A percentile compares a stretch with the other conserved stretches of the same genome.
Conservation (phyloP, 2,329 filamentous ascomycete species). For the Clarireedia paspali region DNA sequence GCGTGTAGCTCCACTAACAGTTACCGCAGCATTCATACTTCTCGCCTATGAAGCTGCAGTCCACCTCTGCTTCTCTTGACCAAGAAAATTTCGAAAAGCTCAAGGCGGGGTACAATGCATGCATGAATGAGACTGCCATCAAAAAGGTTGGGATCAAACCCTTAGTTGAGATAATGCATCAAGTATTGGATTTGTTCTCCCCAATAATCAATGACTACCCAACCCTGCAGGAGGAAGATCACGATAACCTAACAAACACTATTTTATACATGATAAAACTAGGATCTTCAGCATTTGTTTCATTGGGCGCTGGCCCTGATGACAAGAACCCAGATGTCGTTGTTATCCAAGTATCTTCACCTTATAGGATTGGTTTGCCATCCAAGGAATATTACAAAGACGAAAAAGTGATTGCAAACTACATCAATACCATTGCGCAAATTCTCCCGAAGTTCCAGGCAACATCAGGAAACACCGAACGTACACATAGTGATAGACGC, state of each 20-base stretch:
- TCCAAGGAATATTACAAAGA: constrained; percentile 55
- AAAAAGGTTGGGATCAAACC: constrained; percentile 48
- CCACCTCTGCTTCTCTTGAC: constrained; percentile 38
- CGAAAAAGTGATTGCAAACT: constrained; percentile 42
- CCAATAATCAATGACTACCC: constrained; percentile 10
- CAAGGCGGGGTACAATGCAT: constrained; percentile 56
- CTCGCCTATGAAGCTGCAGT: constrained; percentile 35
- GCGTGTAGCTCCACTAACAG: constrained; percentile 7
- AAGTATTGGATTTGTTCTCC: constrained; percentile 41
- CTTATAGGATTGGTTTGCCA: constrained; percentile 47
- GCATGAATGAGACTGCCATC: constrained; percentile 53
- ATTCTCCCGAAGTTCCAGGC: constrained; percentile 22
- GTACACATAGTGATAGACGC: constrained; percentile 10
- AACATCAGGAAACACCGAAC: constrained; percentile 12
- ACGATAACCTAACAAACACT: constrained; percentile 36
- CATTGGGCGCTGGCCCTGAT: constrained; percentile 24
- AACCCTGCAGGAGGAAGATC: constrained; percentile 21
- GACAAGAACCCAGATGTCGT: constrained; percentile 41
- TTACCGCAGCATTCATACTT: constrained; percentile 39
- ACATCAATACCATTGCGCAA: constrained; percentile 36
- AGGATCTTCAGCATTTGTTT: constrained; percentile 33
- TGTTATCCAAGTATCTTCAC: constrained; percentile 36
- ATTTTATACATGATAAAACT: constrained; percentile 40
- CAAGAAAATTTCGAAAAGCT: constrained; percentile 60
- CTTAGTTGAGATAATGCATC: constrained; percentile 46